Evolutionary conservation across 306 rosid species (phyloP), one percentile per base, ranked within the genome.

Genomic region (Phaseolus lunatus): DNA sequence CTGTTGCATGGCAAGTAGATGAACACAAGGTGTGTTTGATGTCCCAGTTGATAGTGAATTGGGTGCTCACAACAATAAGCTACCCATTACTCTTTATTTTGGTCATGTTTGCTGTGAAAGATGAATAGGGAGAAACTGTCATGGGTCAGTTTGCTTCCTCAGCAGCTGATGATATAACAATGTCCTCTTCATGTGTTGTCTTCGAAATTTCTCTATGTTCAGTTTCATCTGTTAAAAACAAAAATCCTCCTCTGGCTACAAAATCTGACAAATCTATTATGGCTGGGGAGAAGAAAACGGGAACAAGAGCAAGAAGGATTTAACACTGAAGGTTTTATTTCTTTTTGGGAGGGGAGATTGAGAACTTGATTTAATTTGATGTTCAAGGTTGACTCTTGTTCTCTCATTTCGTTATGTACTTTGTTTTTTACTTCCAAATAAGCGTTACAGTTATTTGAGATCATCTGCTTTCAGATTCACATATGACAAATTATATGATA

Each of bases 1-100:
- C 97, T 12, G 92, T 89, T 71, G 99, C 99, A 11, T 95, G 99
- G 99, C 97, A 95, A 82, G 85, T 89, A n/a, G 99, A 92, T 73
- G 71, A 80, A 19, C 88, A 4, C 37, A 84, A 78, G 6, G 88
- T 87, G 20, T 84, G 94, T 16, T 87, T 84, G 66, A 67, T 88
- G 80, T 5, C 82, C 3, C 97, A 95, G 27, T 80, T 95, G 87
- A 74, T 87, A 59, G 84, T 85, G 73, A 95, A 92, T 59, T 91
- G 92, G 94, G 84, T 56, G 3, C 92, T 92, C 9, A 86, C 92
- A 16, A 77, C 94, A 7, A 9, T 88, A 23, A 89, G 97, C 62
- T 92, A 88, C 82, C 99, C 99, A 0, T 74, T 90, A 68, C 69
- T 95, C 39, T 70, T 76, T 5, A 69, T 88, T 85, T 84, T 95